Evolutionary conservation across 116 monocot genomes (phyloP).

Genomic region (Trichopus zeylanicus): DNA sequence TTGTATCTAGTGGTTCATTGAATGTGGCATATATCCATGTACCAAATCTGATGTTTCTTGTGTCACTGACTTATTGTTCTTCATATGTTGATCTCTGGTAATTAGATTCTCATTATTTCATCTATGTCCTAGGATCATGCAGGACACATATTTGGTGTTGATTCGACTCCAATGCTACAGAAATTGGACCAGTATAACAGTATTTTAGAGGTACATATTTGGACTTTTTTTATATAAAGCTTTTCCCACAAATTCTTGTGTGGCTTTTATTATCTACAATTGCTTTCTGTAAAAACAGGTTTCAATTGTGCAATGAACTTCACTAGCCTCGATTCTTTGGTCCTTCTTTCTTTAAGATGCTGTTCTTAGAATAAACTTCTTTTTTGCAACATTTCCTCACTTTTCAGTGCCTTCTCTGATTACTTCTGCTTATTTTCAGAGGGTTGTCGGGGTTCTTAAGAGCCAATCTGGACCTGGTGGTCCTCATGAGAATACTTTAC

Average conservation of each 20-base stretch:
- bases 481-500: slow-evolving; percentile 83
- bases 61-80: background rate
- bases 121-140: slow-evolving; percentile 78
- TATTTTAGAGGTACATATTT: slow-evolving; percentile 59
- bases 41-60: background rate
- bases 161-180: slow-evolving; percentile 77
- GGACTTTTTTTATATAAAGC: background rate
- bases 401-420: background rate
- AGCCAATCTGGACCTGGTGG: slow-evolving; percentile 61
- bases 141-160: slow-evolving; percentile 94
- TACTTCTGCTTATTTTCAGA: slow-evolving; percentile 20
- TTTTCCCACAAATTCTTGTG: background rate
- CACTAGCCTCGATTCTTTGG: too few species aligned
- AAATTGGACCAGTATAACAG: slow-evolving; percentile 90
- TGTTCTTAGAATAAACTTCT: background rate
- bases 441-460: slow-evolving; percentile 63
- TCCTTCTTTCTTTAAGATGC: background rate
- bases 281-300: too few species aligned
- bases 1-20: too few species aligned
- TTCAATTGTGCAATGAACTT: too few species aligned
- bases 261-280: background rate
- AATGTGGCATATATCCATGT: background rate
- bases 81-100: too few species aligned
- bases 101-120: slow-evolving; percentile 1
- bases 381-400: background rate